These are phyloP conservation scores for Colletotrichum sp. DNA, from an alignment of 2,329 filamentous ascomycete species.

Conservation along the genomic window DNA sequence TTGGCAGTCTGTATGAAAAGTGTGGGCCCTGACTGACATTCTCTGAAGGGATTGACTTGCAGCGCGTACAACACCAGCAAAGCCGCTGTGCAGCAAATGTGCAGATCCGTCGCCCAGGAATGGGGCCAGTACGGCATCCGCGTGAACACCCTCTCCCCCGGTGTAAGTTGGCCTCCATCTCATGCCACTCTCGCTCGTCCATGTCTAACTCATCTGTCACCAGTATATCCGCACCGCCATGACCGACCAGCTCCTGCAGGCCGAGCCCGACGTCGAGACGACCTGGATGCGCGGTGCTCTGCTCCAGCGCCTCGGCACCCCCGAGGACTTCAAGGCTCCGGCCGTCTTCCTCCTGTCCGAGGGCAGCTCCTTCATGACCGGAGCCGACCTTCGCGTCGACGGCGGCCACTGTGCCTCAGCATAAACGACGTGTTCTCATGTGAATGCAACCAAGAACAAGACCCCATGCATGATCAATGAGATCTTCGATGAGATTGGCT, in stretches of 20 bases:
- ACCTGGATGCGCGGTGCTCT: slow-evolving; percentile 59
- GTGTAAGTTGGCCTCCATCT: slow-evolving; percentile 37
- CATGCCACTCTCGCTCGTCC: background rate
- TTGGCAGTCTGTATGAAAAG: background rate
- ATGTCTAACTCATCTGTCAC: background rate
- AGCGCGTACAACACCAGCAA: slow-evolving; percentile 69
- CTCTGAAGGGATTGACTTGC: slow-evolving; percentile 61
- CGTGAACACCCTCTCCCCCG: slow-evolving; percentile 70
- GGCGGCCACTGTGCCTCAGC: slow-evolving; percentile 56
- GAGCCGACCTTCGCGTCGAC: slow-evolving; percentile 60
- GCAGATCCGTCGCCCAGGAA: slow-evolving; percentile 64
- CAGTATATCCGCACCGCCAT: slow-evolving; percentile 53
- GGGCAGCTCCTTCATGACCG: slow-evolving; percentile 64
- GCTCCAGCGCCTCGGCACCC: slow-evolving; percentile 56
- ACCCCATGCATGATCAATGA: background rate
- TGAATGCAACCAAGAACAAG: background rate
- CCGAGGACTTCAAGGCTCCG: slow-evolving; percentile 63
- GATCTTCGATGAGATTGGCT: background rate
- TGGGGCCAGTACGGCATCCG: slow-evolving; percentile 68
- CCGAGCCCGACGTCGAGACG: slow-evolving; percentile 54
- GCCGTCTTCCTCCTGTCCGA: slow-evolving; percentile 62
- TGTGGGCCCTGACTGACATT: background rate
- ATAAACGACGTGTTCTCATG: slow-evolving; percentile 11
- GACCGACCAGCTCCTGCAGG: slow-evolving; percentile 47
- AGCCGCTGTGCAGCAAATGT: slow-evolving; percentile 65